Conservation (phyloP, 306 rosid species). For the Dryas octopetala region DNA sequence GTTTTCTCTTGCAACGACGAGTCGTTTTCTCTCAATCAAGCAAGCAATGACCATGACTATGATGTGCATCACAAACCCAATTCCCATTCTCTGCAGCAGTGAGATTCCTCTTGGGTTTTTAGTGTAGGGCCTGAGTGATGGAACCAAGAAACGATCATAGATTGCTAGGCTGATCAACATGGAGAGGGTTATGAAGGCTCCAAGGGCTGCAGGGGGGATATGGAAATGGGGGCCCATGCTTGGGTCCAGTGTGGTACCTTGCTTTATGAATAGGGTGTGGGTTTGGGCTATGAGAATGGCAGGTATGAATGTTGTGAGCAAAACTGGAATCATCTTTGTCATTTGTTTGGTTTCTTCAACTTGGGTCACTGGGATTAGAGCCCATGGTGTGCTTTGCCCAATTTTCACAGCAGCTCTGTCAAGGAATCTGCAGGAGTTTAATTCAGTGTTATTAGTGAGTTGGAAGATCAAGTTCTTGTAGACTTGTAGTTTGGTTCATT, state of each 20-base stretch:
- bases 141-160: constrained; percentile 56
- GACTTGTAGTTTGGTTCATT: too few species aligned
- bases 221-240: constrained; percentile 55
- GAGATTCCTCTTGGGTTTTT: constrained; percentile 71
- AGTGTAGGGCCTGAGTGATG: constrained; percentile 37
- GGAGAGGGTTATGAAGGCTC: constrained; percentile 41
- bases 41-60: constrained; percentile 43
- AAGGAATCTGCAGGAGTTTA: constrained; percentile 52
- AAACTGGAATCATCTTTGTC: constrained; percentile 57
- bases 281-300: constrained; percentile 37
- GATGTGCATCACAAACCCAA: constrained; percentile 47
- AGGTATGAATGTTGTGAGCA: constrained; percentile 52
- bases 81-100: constrained; percentile 64
- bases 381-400: constrained; percentile 46
- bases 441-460: too few species aligned
- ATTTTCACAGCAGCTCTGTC: constrained; percentile 61
- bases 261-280: constrained; percentile 53
- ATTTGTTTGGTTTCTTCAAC: constrained; percentile 84
- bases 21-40: constrained; percentile 54
- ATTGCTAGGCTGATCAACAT: constrained; percentile 45
- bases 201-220: constrained; percentile 52
- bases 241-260: constrained; percentile 60
- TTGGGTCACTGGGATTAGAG: constrained; percentile 59
- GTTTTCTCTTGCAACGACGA: constrained; percentile 44
- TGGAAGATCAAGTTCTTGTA: too few species aligned